A percentile compares a stretch with the other conserved stretches of the same genome.
Conservation (phyloP, 2,329 filamentous ascomycete species). For the Kalmusia sp. region DNA sequence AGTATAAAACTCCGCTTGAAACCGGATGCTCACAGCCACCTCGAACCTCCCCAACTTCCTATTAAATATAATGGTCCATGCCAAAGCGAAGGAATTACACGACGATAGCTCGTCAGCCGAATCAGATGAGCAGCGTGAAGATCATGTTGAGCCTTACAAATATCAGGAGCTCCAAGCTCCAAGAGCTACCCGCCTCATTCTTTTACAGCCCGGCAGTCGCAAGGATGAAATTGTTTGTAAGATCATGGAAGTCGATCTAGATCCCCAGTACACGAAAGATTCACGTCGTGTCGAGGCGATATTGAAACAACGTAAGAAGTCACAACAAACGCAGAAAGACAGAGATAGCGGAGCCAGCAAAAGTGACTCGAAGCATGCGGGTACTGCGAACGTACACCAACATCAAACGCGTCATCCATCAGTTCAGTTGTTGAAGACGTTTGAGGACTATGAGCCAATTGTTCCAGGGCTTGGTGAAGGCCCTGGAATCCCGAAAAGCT, state of each 20-base stretch:
- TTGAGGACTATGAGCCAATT: too few species aligned
- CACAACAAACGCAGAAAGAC: neutral
- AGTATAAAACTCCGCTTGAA: neutral
- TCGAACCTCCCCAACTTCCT: neutral
- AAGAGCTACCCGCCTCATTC: neutral
- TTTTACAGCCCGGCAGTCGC: neutral
- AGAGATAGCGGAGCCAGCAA: neutral
- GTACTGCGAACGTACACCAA: too few species aligned
- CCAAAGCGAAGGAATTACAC: neutral
- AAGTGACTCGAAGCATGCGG: too few species aligned
- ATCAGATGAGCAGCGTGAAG: neutral
- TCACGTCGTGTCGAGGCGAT: neutral
- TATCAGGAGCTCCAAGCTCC: neutral
- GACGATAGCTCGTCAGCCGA: neutral
- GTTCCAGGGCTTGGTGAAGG: neutral
- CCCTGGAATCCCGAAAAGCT: neutral
- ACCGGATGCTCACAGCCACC: neutral
- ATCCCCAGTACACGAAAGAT: neutral
- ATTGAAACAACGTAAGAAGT: neutral
- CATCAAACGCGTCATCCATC: too few species aligned
- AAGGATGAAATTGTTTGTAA: constrained; percentile 2
- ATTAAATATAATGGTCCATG: neutral
- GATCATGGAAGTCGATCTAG: neutral
- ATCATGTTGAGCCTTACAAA: neutral
- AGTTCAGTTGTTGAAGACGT: neutral